phyloP scores from a whole-genome alignment of 176 grass and related monocot genomes.

The Ensete glaucum region DNA sequence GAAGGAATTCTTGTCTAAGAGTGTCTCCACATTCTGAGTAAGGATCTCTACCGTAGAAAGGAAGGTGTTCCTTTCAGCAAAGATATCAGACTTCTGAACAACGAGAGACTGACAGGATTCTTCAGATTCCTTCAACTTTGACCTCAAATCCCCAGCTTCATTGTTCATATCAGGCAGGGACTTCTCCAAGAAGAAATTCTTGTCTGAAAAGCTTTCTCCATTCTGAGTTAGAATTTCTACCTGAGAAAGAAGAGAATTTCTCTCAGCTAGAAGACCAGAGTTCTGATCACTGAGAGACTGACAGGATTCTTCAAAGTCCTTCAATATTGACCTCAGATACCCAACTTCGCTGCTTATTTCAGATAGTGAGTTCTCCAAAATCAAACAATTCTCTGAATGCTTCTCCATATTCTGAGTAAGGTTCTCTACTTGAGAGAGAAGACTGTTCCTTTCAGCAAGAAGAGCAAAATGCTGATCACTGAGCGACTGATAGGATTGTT shows the following conservation, averaged over 20 bases:
- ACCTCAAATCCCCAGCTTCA: conserved; percentile 35
- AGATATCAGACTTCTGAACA: conserved; percentile 27
- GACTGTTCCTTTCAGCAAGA: conserved; percentile 5
- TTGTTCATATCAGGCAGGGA: conserved; percentile 43
- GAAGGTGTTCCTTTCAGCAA: conserved; percentile 25
- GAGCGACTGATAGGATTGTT: conserved; percentile 8
- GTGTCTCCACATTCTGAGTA: conserved; percentile 29
- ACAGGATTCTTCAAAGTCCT: conserved; percentile 6
- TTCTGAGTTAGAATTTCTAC: conserved; percentile 37
- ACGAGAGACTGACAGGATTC: conserved; percentile 23
- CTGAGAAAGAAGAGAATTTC: conserved; percentile 48
- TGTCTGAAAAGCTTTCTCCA: conserved; percentile 36
- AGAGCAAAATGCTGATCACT: conserved; percentile 1
- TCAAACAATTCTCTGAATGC: neutral
- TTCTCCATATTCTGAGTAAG: neutral
- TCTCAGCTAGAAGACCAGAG: conserved; percentile 52
- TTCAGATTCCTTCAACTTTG: conserved; percentile 26
- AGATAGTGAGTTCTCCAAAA: neutral
- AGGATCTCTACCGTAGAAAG: conserved; percentile 14
- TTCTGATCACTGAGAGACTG: conserved; percentile 40
- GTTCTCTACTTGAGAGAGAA: neutral
- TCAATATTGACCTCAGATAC: conserved; percentile 18
- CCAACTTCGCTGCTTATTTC: conserved; percentile 3
- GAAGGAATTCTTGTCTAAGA: conserved; percentile 59
- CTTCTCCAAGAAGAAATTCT: conserved; percentile 41